These are phyloP conservation scores for Biscutella laevigata DNA, from an alignment of 441 rosid species.

Conservation along the genomic window DNA sequence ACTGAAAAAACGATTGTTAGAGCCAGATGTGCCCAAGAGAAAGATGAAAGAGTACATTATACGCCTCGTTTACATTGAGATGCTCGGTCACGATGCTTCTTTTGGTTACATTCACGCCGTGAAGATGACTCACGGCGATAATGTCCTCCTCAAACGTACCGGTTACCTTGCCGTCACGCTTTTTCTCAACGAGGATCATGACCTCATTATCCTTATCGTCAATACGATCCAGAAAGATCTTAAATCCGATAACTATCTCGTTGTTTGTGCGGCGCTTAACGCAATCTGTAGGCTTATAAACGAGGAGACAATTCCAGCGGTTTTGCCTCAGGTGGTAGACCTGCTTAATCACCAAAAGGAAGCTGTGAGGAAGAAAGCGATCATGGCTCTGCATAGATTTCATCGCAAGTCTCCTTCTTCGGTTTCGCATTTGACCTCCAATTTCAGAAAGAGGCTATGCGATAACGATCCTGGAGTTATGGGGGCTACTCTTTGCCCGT, in stretches of 20 bases:
- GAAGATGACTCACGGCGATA: conserved; percentile 94
- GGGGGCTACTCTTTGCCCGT: conserved; percentile 95
- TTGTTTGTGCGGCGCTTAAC: conserved; percentile 81
- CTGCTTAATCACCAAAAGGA: conserved; percentile 73
- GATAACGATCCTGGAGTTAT: conserved; percentile 97
- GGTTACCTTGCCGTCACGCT: conserved; percentile 93
- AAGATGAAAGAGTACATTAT: conserved; percentile 95
- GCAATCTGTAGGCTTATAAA: conserved; percentile 87
- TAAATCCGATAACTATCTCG: conserved; percentile 75
- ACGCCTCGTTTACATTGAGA: conserved; percentile 81
- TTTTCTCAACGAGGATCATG: conserved; percentile 87
- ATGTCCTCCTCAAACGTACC: conserved; percentile 68
- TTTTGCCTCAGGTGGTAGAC: conserved; percentile 80
- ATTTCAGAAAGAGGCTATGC: conserved; percentile 86
- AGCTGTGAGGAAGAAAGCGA: conserved; percentile 88
- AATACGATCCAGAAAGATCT: conserved; percentile 97
- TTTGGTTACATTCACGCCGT: conserved; percentile 97
- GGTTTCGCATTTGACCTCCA: conserved; percentile 72
- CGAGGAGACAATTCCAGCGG: conserved; percentile 98
- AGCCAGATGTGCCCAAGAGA: conserved; percentile 83
- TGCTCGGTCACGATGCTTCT: conserved; percentile 96
- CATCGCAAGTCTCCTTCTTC: conserved; percentile 83
- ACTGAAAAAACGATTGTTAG: conserved; percentile 70
- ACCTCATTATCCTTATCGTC: conserved; percentile 81
- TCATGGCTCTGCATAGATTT: conserved; percentile 91